Base-by-base conservation (phyloP, 345 rosid genomes). In the Eucalyptus albens region DNA sequence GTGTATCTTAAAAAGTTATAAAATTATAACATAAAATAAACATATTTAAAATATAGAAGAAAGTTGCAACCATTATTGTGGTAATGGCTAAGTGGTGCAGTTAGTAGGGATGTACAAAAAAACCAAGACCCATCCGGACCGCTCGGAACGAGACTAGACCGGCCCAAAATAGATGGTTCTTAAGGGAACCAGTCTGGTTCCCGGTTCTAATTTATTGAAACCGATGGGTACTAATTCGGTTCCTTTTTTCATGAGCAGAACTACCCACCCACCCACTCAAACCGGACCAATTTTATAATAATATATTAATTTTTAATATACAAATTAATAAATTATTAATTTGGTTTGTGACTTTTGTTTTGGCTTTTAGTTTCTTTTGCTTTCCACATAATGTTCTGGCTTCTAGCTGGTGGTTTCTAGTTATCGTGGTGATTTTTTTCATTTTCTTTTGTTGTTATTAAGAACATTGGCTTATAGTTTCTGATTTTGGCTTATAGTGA, bases 61-160 rank as follows among this genome's bases (percentile, higher is more conserved):
- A 62, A 60, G 9, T 12, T 27, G 33, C 15, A 6, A 62, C 7
- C n/a, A 62, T 27, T 27, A 15, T 62, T 29, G 17, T 62, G 72
- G 19, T 6, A 4, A 29, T 0, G 0, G 3, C 3, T 2, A 0
- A 29, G 9, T 62, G 37, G 10, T 15, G 19, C 5, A 53, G 0
- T 53, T 53, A 19, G 5, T 53, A 53, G 11, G 5, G 26, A 53
- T 19, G 2, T 53, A 19, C 24, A 53, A 53, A 53, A 19, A 10
- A 19, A 19, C 0, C 0, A 4, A 0, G 9, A 51, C 2, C 9
- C 24, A 53, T 2, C 0, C 0, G 0, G 0, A 53, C 5, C 0
- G 0, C 10, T 19, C 0, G 0, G 0, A 7, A 53, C 0, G 0
- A 0, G 2, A 53, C 1, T 53, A 0, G 0, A 53, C 0, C 0